Percentiles rank a stretch among this genome's conserved stretches.
phyloP scores from a whole-genome alignment of 768 basidiomycete genomes.

The Chiua virens region DNA sequence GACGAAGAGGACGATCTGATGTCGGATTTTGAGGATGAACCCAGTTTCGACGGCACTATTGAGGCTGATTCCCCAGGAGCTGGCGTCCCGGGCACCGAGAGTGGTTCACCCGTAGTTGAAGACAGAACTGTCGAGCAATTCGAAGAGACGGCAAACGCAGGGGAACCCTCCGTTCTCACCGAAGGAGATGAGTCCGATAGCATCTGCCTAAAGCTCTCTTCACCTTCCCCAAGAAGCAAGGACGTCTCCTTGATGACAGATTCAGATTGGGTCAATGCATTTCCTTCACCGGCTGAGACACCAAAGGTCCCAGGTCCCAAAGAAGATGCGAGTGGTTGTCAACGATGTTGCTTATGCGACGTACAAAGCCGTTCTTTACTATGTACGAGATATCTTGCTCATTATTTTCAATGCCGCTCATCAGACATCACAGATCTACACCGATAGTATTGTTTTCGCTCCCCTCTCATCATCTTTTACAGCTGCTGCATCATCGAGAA shows the following conservation, averaged over 20 bases:
- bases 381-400: conserved; percentile 45
- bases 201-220: conserved; percentile 34
- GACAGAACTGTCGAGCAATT: not conserved
- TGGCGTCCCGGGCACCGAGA: not conserved
- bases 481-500: conserved; percentile 19
- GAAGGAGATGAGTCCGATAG: conserved; percentile 26
- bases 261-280: not conserved
- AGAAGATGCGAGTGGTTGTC: conserved; percentile 53
- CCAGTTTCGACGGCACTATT: conserved; percentile 27
- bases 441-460: conserved; percentile 80
- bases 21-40: conserved; percentile 33
- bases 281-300: not conserved
- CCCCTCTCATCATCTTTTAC: conserved; percentile 75
- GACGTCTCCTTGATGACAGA: conserved; percentile 20
- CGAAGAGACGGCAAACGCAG: conserved; percentile 2
- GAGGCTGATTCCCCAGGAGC: conserved; percentile 23
- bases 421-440: conserved; percentile 61
- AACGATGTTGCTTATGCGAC: conserved; percentile 62
- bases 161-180: not conserved
- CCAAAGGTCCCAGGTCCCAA: conserved; percentile 41
- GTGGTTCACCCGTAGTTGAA: conserved; percentile 6
- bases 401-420: conserved; percentile 5
- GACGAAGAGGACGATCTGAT: conserved; percentile 50
- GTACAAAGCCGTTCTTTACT: conserved; percentile 71
- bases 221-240: conserved; percentile 39